phyloP scores from a whole-genome alignment of 164 flowering plant species.

The Nymphaea colorata region DNA sequence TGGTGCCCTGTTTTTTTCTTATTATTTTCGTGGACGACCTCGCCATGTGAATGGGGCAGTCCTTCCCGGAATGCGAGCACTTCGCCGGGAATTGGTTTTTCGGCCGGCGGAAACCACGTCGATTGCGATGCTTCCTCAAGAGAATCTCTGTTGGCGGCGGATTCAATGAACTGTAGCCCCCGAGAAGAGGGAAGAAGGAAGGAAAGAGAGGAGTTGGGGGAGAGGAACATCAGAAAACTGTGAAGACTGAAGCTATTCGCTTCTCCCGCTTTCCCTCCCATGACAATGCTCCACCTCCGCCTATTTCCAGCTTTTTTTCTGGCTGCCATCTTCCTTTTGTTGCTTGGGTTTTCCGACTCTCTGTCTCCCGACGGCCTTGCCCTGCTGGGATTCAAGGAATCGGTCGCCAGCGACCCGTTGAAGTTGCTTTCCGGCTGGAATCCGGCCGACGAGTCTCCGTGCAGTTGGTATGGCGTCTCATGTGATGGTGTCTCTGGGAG shows the following conservation, averaged over 20 bases:
- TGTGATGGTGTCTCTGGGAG: constrained; percentile 29
- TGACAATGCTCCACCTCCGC: background rate
- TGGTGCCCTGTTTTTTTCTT: background rate
- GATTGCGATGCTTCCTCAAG: background rate
- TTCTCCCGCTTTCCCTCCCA: background rate
- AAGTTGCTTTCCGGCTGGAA: constrained; percentile 33
- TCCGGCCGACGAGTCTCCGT: constrained; percentile 15
- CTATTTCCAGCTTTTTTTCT: background rate
- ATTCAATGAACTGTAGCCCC: background rate
- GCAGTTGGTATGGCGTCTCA: constrained; percentile 44
- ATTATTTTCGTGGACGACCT: background rate
- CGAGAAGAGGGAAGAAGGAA: no score
- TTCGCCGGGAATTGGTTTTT: background rate
- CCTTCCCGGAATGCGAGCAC: background rate
- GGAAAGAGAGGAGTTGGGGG: background rate
- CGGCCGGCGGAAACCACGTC: background rate
- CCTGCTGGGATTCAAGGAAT: constrained; percentile 33
- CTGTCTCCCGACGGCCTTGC: constrained; percentile 18
- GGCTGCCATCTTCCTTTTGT: constrained; percentile 2
- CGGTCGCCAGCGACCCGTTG: constrained; percentile 23
- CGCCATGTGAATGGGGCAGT: background rate
- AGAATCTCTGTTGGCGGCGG: background rate
- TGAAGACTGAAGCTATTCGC: background rate
- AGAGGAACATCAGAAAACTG: background rate
- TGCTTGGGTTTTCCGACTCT: constrained; percentile 5